Evolutionary conservation across 495 filamentous ascomycete genomes (phyloP), one percentile per base, ranked within the genome.

Genomic region (Letharia columbiana): DNA sequence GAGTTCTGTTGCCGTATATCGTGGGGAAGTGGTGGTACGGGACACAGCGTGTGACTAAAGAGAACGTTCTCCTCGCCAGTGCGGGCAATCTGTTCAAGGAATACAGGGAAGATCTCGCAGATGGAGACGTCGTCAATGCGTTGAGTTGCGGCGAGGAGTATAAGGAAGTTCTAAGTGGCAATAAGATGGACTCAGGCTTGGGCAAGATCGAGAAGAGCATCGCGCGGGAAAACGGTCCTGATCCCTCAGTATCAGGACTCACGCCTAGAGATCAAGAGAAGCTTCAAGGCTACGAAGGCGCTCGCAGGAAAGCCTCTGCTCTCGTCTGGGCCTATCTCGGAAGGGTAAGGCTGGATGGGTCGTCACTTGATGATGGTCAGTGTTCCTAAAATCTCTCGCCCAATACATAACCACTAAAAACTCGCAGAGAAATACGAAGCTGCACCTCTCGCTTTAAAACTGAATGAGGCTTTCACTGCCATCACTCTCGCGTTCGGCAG

Each of bases 11-110:
- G 56, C 94, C 94, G 17, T 98, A 96, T 73, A 81, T 95, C 60
- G 95, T 98, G 47, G 94, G 94, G 37, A 89, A 87, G 44, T 98
- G 94, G 94, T 98, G 94, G 94, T 98, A 98, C 74, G 94, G 94
- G 62, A 96, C 91, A 10, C 91, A 96, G 73, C 82, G 87, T 59
- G 83, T 90, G 73, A 97, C 94, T 28, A 94, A 91, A 76, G 94
- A 98, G 77, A 88, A 88, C 68, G 89, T 98, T 41, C 81, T 96
- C 47, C 87, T 96, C 64, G 90, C 91, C 69, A 97, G 89, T 74
- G 92, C 94, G 64, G 94, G 94, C 71, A 90, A 90, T 64, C 85
- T 98, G 49, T 97, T 98, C 83, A 86, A 86, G 65, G 91, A 94
- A 73, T 98, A 94, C 78, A 84, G 90, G 64, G 91, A 96, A 39